Base-by-base conservation (phyloP, 805 yeast genomes). In the Pichia heedii region DNA sequence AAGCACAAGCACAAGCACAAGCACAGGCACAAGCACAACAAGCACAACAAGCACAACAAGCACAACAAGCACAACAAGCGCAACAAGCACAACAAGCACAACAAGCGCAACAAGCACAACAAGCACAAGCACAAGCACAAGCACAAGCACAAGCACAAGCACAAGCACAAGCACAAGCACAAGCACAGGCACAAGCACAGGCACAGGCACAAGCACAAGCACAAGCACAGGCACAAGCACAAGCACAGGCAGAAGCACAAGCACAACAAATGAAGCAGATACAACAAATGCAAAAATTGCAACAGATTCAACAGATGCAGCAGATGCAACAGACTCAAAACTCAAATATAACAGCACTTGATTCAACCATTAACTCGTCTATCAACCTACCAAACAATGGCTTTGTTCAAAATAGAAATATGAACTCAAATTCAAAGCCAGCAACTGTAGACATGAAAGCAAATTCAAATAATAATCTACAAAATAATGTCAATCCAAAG, bases 1-100 rank as follows among this genome's bases (percentile, higher is more conserved):
- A 48, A 38, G 16, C 46, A 38, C 16, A 44, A 36, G 10, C 42
- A 4, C 24, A 53, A 10, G 53, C 38, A 12, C 36, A 33, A 20
- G n/a, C 22, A 19, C 36, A 33, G 13, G 36, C n/a, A 11, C 22
- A 18, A 11, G n/a, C 13, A 12, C 36, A 33, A 20, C 27, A n/a
- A n/a, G 7, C 29, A 16, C 27, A 36, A 4, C 36, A 34, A 34
- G 18, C 26, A 2, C 36, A 34, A 15, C 36, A 34, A 21, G 26
- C 36, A 15, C 35, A 33, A 19, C 27, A 24, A 24, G 22, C 12
- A 15, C 39, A 21, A 9, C 50, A 42, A 29, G 35, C 42, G 16
- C 45, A 47, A 36, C 27, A 34, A 20, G 22, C 44, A 41, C 39
- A 50, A 41, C 48, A 40, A 32, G 34, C 21, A 4, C 26, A 24